These are phyloP conservation scores for Wickerhamiella cacticola DNA, from an alignment of 805 yeast genomes.

Conservation along the genomic window DNA sequence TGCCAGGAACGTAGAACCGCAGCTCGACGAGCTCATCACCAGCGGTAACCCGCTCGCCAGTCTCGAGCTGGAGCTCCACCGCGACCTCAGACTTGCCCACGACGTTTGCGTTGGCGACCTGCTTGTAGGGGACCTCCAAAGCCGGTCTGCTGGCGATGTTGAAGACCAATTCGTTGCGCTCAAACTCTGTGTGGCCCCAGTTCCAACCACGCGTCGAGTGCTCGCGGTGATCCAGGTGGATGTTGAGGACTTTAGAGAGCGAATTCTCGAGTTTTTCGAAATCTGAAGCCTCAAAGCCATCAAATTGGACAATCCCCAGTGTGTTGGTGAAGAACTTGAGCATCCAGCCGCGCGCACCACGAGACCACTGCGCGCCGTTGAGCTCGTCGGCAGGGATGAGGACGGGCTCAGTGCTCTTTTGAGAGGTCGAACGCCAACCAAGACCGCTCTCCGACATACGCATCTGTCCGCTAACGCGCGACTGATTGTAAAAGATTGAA, in stretches of 20 bases:
- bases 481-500: constrained; percentile 78
- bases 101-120: constrained; percentile 71
- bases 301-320: constrained; percentile 73
- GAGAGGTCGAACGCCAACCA: constrained; percentile 73
- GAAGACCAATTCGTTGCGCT: constrained; percentile 81
- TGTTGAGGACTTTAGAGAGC: constrained; percentile 60
- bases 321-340: constrained; percentile 79
- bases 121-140: constrained; percentile 78
- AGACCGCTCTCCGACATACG: constrained; percentile 94
- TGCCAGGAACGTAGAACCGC: constrained; percentile 89
- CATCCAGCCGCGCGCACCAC: constrained; percentile 89
- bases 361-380: constrained; percentile 72
- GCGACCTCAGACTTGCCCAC: constrained; percentile 92
- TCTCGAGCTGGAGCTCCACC: constrained; percentile 60
- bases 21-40: constrained; percentile 96
- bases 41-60: constrained; percentile 42
- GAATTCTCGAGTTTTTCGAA: constrained; percentile 71
- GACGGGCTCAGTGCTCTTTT: constrained; percentile 44
- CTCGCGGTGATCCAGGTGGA: constrained; percentile 69
- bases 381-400: constrained; percentile 79
- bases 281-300: constrained; percentile 81
- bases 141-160: constrained; percentile 77
- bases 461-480: constrained; percentile 72
- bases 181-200: constrained; percentile 93
- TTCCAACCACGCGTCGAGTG: constrained; percentile 98